Evolutionary conservation across 2,329 filamentous ascomycete genomes (phyloP).

Genomic region (Pseudopithomyces chartarum): DNA sequence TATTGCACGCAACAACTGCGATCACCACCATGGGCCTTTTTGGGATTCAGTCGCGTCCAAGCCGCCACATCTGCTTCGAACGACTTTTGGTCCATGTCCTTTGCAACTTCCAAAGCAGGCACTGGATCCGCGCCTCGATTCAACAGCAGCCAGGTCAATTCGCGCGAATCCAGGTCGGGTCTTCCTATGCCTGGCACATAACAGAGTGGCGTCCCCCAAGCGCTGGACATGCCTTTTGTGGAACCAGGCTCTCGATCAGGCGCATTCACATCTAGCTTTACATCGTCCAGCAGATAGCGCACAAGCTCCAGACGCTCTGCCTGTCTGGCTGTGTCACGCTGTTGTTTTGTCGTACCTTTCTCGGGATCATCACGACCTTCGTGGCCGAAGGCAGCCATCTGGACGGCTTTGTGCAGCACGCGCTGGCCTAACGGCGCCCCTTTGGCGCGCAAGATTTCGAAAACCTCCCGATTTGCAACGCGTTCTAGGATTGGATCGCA

Average conservation of each 20-base stretch:
- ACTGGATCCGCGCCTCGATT: slow-evolving; percentile 12
- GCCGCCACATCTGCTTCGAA: slow-evolving; percentile 9
- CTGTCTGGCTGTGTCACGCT: not conserved
- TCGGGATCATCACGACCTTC: not conserved
- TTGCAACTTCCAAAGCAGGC: not conserved
- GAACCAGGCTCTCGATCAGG: not conserved
- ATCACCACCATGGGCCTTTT: not conserved
- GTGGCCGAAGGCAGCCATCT: not conserved
- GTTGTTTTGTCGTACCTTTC: not conserved
- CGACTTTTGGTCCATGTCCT: not conserved
- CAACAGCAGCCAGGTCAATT: slow-evolving; percentile 10
- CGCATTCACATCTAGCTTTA: slow-evolving; percentile 11
- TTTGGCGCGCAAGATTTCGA: slow-evolving; percentile 10
- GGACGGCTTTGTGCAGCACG: slow-evolving; percentile 5
- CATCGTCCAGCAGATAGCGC: slow-evolving; percentile 9
- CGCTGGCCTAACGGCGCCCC: slow-evolving; percentile 12
- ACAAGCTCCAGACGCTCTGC: slow-evolving; percentile 12
- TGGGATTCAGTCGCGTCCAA: slow-evolving; percentile 3
- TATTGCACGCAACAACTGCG: not conserved
- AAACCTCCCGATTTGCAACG: slow-evolving; percentile 1
- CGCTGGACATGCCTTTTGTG: not conserved
- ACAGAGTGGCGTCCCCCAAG: slow-evolving; percentile 6
- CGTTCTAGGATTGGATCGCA: slow-evolving; percentile 7
- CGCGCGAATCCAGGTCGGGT: not conserved
- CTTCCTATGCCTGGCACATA: not conserved